Base-by-base conservation (phyloP, 2,329 filamentous ascomycete species). In the Pseudogymnoascus sp. region DNA sequence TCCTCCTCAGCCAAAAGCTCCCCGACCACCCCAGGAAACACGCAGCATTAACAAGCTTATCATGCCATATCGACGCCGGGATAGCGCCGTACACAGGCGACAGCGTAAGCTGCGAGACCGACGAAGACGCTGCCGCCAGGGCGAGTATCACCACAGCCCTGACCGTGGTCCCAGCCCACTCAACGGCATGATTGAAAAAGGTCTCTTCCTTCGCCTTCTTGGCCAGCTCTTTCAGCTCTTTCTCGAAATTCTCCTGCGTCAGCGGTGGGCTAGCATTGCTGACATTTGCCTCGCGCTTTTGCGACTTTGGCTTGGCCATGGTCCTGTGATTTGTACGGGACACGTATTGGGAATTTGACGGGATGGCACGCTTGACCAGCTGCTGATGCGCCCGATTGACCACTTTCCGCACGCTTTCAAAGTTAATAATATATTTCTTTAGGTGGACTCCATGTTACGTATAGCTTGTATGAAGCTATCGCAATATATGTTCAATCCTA, bases 41-140 rank as follows among this genome's bases (percentile, higher is more conserved):
- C 28, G 84, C 86, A 3, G 83, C 77, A 68, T 85, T 85, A 65
- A 91, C 78, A 64, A 86, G 81, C 71, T 83, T 82, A 60, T 80
- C 77, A 73, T 97, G 93, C 73, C 87, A 89, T 67, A 88, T 79
- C 1, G 84, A 82, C 0, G 91, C 80, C 1, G 93, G 90, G 38
- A 96, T 90, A 14, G 87, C 86, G 60, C 94, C 94, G 75, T 95
- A 97, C 9, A 95, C 89, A 1, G 94, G 94, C 19, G 91, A 90
- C 35, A 97, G 80, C 39, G 84, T 87, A 65, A 92, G 80, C 71
- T 91, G 85, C 0, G 90, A 93, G 63, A 88, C 83, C 65, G 86
- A 85, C 55, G 88, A 87, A 64, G 83, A 85, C 42, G 87, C 72
- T 49, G 86, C 89, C 8, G 84, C 80, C 52, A 89, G 77, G 25